Percentiles rank a stretch among this genome's conserved stretches.
phyloP scores from a whole-genome alignment of 441 rosid genomes.

The Daphne laureola region DNA sequence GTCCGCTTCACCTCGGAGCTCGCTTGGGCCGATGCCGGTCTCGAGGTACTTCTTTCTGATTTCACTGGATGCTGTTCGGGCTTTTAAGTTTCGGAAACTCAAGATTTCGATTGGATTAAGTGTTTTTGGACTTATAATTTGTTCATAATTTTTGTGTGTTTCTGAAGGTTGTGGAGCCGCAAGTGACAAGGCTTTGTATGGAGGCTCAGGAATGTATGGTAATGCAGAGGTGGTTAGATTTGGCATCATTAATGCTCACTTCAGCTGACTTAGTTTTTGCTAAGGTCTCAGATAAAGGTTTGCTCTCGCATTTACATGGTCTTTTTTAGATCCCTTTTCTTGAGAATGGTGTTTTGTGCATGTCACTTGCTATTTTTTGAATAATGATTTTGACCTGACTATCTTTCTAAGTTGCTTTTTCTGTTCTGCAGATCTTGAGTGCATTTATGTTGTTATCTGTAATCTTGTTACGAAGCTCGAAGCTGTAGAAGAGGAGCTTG shows the following conservation, averaged over 20 bases:
- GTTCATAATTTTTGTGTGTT: slow-evolving; percentile 1
- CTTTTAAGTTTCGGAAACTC: neutral
- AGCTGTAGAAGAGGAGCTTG: slow-evolving; percentile 54
- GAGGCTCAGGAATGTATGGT: slow-evolving; percentile 80
- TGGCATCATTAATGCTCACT: slow-evolving; percentile 75
- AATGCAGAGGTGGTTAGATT: slow-evolving; percentile 64
- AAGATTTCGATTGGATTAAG: neutral
- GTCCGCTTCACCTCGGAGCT: slow-evolving; percentile 91
- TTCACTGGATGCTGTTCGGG: neutral
- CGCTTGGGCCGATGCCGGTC: slow-evolving; percentile 98
- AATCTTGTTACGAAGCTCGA: slow-evolving; percentile 64
- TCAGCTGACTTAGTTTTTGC: slow-evolving; percentile 84
- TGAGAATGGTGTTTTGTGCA: neutral
- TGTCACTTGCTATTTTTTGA: neutral
- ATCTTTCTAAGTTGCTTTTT: slow-evolving; percentile 1
- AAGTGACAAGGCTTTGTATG: slow-evolving; percentile 63
- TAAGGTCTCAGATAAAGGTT: slow-evolving; percentile 95
- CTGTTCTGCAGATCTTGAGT: slow-evolving; percentile 68
- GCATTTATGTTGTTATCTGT: slow-evolving; percentile 91
- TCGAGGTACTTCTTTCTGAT: slow-evolving; percentile 49
- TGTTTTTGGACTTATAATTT: neutral
- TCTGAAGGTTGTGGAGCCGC: slow-evolving; percentile 69
- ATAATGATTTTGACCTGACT: neutral
- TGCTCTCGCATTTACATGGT: neutral
- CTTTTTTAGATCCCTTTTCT: neutral